Evolutionary conservation across 257 asterid genomes (phyloP).

Genomic region (Petrea volubilis): DNA sequence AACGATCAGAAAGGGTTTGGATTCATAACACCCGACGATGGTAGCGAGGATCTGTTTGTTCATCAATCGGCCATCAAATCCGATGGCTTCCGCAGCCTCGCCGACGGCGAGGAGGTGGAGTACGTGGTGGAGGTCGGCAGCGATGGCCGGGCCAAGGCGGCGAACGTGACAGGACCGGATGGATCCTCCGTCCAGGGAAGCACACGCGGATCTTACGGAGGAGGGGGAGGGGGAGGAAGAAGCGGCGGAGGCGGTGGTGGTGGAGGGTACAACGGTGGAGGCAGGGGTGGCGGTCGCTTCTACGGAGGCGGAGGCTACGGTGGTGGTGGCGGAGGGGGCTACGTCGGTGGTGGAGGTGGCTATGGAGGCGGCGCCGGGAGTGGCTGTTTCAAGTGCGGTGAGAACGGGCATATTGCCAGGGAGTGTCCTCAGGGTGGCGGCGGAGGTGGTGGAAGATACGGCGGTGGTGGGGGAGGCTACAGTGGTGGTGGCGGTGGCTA

Average conservation of each 20-base stretch:
- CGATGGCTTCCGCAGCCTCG: slow-evolving; percentile 71
- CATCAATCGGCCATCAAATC: slow-evolving; percentile 78
- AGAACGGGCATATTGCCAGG: slow-evolving; percentile 37
- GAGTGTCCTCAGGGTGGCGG: slow-evolving; percentile 37
- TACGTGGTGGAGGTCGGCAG: slow-evolving; percentile 46
- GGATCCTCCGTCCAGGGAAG: slow-evolving; percentile 59
- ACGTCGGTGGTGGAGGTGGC: slow-evolving; percentile 16
- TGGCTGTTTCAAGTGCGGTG: slow-evolving; percentile 37
- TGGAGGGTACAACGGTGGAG: slow-evolving; percentile 30
- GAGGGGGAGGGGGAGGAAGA: slow-evolving; percentile 38
- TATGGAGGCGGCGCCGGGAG: slow-evolving; percentile 36
- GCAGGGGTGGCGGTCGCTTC: slow-evolving; percentile 36
- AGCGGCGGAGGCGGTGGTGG: slow-evolving; percentile 32
- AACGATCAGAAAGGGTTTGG: slow-evolving; percentile 82
- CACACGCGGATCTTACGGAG: slow-evolving; percentile 42
- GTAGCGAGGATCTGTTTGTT: slow-evolving; percentile 79
- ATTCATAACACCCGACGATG: slow-evolving; percentile 83
- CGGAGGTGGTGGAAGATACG: slow-evolving; percentile 22
- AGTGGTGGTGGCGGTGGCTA: slow-evolving; percentile 16
- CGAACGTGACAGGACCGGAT: slow-evolving; percentile 58
- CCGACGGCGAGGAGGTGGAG: slow-evolving; percentile 75
- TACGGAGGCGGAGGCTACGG: slow-evolving; percentile 26
- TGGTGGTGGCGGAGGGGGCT: slow-evolving; percentile 29
- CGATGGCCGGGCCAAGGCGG: slow-evolving; percentile 67
- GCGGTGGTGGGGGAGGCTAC: slow-evolving; percentile 22